Base-by-base conservation (phyloP, 106 monocot species). In the Allium cepa region DNA sequence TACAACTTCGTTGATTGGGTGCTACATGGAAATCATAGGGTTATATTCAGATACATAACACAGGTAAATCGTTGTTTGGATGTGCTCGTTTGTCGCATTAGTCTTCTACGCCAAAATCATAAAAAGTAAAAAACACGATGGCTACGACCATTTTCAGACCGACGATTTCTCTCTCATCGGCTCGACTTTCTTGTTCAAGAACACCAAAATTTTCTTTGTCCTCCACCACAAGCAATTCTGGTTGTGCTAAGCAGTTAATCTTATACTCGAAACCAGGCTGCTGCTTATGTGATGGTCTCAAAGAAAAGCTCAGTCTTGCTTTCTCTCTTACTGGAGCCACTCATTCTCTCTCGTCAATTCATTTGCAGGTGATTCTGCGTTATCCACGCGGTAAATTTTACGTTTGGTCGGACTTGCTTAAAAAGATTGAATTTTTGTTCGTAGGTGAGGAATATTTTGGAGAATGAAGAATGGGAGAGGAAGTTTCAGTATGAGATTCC, bases 271-370 rank as follows among this genome's bases (percentile, higher is more conserved):
- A 93, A 73, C 90, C 82, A 10, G 87, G 90, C 7, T 93, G 99
- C 78, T 99, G 99, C 80, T 90, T 93, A 69, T 99, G 93, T 79
- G 99, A 93, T 26, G 93, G 90, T 48, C 85, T 99, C 62, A 93
- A 99, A 73, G 90, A 93, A 82, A 99, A 99, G 81, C 99, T 99
- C 73, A 58, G 81, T 9, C 80, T 75, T 12, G 93, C 99, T 18
- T 72, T 89, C 73, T 85, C 87, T 50, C 80, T 90, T 52, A 36
- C 36, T 36, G 79, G 48, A 56, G 88, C 84, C 2, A 64, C 75
- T 8, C 64, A 81, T 13, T 80, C 91, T 51, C 88, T 96, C 60
- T 60, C 68, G 28, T 75, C 77, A 57, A 77, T 95, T 72, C 70
- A 86, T 15, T 80, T 96, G 60, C 85, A 88, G 81, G 93, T 67